A percentile compares a stretch with the other conserved stretches of the same genome.
Evolutionary conservation across 257 asterid species (phyloP).

Genomic region (Solanum bukasovii): DNA sequence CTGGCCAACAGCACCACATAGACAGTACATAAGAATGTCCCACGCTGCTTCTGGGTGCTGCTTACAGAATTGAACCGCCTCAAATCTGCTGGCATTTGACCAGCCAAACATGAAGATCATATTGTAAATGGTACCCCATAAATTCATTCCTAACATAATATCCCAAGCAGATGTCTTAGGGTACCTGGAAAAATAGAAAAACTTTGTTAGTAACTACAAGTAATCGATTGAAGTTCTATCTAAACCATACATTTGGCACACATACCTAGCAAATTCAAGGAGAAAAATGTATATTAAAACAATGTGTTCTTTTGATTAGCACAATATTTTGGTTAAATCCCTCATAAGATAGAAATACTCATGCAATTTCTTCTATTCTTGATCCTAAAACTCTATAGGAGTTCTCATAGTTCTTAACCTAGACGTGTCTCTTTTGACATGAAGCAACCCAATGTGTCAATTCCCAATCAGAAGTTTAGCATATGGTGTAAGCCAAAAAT

Average conservation of each 20-base stretch:
- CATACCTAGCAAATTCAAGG: not conserved
- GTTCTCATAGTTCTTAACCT: not conserved
- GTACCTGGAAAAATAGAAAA: conserved; percentile 39
- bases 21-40: conserved; percentile 79
- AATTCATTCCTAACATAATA: conserved; percentile 96
- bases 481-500: not conserved
- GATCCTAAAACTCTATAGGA: no score
- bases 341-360: not conserved
- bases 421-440: not conserved
- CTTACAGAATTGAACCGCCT: conserved; percentile 67
- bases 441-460: not conserved
- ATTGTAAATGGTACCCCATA: conserved; percentile 93
- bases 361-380: no score
- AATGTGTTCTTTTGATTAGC: not conserved
- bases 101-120: conserved; percentile 78
- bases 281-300: not conserved
- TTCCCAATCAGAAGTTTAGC: not conserved
- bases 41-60: conserved; percentile 89
- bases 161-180: conserved; percentile 90
- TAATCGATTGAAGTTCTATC: not conserved
- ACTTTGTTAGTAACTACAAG: not conserved
- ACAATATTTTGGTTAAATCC: not conserved
- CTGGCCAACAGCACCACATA: conserved; percentile 92
- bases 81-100: conserved; percentile 72
- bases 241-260: not conserved